phyloP scores from a whole-genome alignment of 169 alveolate genomes.

The Babesia gibsoni region DNA sequence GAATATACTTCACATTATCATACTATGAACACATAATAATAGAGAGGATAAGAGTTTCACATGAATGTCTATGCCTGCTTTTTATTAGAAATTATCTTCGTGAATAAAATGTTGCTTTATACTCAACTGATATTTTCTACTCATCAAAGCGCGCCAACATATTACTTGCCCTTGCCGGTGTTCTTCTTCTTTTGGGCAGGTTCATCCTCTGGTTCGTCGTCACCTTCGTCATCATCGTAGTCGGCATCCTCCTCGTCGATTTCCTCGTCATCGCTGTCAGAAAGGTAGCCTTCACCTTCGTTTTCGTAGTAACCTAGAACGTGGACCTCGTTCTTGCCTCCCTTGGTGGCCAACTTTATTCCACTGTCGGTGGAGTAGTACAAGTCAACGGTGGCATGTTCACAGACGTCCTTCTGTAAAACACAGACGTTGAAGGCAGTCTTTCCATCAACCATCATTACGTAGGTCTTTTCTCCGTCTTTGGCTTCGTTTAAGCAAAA shows the following conservation, averaged over 20 bases:
- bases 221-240: conserved; percentile 71
- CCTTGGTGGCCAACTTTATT: conserved; percentile 77
- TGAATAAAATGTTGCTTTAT: too few species aligned
- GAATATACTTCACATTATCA: too few species aligned
- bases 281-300: conserved; percentile 64
- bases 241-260: conserved; percentile 77
- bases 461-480: conserved; percentile 79
- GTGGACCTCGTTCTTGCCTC: conserved; percentile 87
- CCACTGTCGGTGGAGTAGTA: conserved; percentile 81
- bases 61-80: too few species aligned
- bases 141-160: background rate
- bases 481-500: conserved; percentile 85
- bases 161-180: conserved; percentile 32
- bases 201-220: conserved; percentile 71
- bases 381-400: conserved; percentile 81
- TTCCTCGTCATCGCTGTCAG: conserved; percentile 82
- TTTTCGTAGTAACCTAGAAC: conserved; percentile 87
- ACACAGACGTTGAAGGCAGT: conserved; percentile 80
- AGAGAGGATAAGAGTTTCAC: too few species aligned
- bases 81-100: too few species aligned
- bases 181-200: conserved; percentile 63
- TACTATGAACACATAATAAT: too few species aligned
- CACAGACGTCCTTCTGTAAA: conserved; percentile 83
- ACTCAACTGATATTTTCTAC: background rate
- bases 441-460: conserved; percentile 81